phyloP scores from a whole-genome alignment of 495 filamentous ascomycete genomes.

The Alectoria sarmentosa region DNA sequence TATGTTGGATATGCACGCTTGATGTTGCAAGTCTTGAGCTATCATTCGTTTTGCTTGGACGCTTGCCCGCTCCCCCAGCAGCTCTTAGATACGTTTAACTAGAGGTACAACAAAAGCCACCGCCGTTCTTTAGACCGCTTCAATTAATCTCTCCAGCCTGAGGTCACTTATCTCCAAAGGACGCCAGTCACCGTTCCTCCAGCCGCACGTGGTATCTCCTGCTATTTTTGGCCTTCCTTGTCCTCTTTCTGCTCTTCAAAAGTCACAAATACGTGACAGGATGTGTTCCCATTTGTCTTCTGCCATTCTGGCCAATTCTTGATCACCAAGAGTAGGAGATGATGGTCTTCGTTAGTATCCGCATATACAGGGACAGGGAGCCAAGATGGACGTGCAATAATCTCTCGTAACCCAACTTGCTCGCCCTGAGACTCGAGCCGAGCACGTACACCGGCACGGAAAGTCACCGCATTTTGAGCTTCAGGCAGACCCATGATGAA shows the following conservation, averaged over 20 bases:
- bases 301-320: background rate
- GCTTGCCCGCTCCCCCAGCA: background rate
- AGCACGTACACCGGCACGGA: background rate
- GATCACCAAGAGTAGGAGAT: background rate
- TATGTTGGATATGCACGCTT: background rate
- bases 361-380: background rate
- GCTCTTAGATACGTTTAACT: background rate
- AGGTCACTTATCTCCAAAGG: background rate
- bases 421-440: background rate
- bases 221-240: background rate
- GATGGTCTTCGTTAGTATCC: background rate
- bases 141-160: background rate
- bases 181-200: background rate
- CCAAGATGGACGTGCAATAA: background rate
- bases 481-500: conserved; percentile 7
- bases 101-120: background rate
- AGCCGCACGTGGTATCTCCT: background rate
- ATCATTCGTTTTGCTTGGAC: background rate
- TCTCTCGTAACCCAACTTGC: background rate
- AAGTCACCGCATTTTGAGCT: background rate
- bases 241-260: background rate
- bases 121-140: background rate
- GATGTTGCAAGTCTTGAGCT: background rate
- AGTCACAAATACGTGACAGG: background rate
- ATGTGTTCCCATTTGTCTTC: background rate